Percentiles rank a stretch among this genome's conserved stretches.
Conservation (phyloP, 2,329 filamentous ascomycete species). For the Lasiodiplodia sp. region DNA sequence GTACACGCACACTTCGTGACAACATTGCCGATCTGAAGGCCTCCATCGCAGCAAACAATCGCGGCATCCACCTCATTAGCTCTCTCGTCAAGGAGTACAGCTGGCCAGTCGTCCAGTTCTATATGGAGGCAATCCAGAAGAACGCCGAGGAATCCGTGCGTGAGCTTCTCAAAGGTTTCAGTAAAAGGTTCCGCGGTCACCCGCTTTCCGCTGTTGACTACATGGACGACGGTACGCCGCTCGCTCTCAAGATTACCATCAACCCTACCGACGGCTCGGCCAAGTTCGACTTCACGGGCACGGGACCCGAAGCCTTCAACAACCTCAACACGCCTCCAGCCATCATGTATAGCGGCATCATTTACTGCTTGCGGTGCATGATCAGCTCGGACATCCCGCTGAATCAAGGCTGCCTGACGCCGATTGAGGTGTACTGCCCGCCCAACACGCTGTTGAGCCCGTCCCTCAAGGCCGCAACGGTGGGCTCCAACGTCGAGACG, state of each 20-base stretch:
- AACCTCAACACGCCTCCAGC: slow-evolving; percentile 35
- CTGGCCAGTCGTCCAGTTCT: slow-evolving; percentile 46
- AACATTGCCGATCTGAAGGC: slow-evolving; percentile 48
- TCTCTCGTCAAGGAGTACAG: slow-evolving; percentile 47
- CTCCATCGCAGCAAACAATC: slow-evolving; percentile 44
- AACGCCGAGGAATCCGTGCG: slow-evolving; percentile 47
- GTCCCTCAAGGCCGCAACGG: slow-evolving; percentile 42
- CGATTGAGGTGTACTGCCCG: slow-evolving; percentile 47
- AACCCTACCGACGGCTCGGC: slow-evolving; percentile 30
- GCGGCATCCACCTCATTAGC: slow-evolving; percentile 46
- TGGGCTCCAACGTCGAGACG: slow-evolving; percentile 32
- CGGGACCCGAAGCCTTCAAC: slow-evolving; percentile 31
- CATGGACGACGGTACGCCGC: slow-evolving; percentile 33
- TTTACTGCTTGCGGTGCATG: slow-evolving; percentile 49
- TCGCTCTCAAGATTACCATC: slow-evolving; percentile 32
- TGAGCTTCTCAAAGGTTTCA: slow-evolving; percentile 36
- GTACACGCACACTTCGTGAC: slow-evolving; percentile 43
- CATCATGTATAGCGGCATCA: slow-evolving; percentile 64
- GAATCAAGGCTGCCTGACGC: slow-evolving; percentile 50
- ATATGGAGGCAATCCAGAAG: slow-evolving; percentile 50
- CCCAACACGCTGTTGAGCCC: slow-evolving; percentile 46
- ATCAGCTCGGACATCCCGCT: slow-evolving; percentile 49
- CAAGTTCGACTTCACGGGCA: slow-evolving; percentile 34
- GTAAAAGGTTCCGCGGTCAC: slow-evolving; percentile 21
- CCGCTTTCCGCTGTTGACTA: slow-evolving; percentile 29